A percentile compares a stretch with the other conserved stretches of the same genome.
These are phyloP conservation scores for Tetracladium setigerum DNA, from an alignment of 495 filamentous ascomycete species.

Conservation along the genomic window DNA sequence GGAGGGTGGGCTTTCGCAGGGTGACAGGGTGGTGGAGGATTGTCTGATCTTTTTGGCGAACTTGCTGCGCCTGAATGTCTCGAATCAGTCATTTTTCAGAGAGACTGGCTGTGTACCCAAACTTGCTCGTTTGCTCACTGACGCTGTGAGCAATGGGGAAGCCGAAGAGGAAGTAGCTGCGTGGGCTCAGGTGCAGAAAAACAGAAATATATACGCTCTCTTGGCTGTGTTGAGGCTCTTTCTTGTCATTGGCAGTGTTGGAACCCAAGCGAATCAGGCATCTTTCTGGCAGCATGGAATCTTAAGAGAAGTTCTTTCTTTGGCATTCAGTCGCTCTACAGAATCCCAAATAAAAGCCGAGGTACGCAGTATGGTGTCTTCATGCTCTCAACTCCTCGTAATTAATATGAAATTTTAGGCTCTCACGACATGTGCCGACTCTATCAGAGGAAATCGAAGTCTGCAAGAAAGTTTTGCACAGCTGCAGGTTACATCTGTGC, in stretches of 20 bases:
- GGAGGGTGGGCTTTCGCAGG: constrained; percentile 76
- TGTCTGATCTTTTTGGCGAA: constrained; percentile 91
- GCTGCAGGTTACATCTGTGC: constrained; percentile 56
- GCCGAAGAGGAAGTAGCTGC: constrained; percentile 54
- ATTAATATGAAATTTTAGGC: constrained; percentile 42
- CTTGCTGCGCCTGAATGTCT: constrained; percentile 77
- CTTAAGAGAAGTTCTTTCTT: constrained; percentile 71
- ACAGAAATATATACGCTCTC: constrained; percentile 88
- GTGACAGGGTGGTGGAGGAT: constrained; percentile 88
- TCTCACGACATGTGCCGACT: constrained; percentile 75
- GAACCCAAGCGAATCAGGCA: constrained; percentile 75
- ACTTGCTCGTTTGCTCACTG: constrained; percentile 59
- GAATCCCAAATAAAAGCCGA: constrained; percentile 75
- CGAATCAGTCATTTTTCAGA: constrained; percentile 90
- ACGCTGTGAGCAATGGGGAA: constrained; percentile 49
- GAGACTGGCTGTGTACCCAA: constrained; percentile 80
- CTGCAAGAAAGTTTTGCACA: constrained; percentile 87
- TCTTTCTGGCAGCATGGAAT: constrained; percentile 79
- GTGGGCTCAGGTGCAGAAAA: constrained; percentile 69
- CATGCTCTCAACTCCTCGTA: too few species aligned
- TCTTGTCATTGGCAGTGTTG: constrained; percentile 67
- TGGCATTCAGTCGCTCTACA: constrained; percentile 72
- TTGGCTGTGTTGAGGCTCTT: constrained; percentile 81
- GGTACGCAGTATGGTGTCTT: constrained; percentile 48
- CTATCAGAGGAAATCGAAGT: constrained; percentile 72